Base-by-base conservation (phyloP, 257 asterid species). In the Nicotiana tomentosiformis region DNA sequence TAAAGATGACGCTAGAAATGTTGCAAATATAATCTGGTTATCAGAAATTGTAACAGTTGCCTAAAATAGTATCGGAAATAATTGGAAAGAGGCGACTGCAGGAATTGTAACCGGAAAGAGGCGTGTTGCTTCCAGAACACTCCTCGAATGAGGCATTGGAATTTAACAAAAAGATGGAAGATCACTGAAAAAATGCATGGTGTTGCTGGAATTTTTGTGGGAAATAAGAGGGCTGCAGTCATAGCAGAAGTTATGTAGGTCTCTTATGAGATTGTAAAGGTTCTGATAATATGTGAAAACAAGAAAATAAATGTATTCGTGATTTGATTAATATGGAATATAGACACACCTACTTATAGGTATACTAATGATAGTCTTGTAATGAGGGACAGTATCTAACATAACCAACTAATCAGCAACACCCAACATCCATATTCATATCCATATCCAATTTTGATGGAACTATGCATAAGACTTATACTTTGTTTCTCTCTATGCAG, bases 401-500 rank as follows among this genome's bases (percentile, higher is more conserved):
- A 72, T 12, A 51, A 74, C 33, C 15, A 61, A 61, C 67, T 61
- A 10, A 23, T 74, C 43, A 26, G 8, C 80, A 49, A 74, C 26
- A 60, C 64, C 39, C 15, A 14, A 57, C 16, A 2, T 74, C 43
- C 15, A 14, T 49, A 11, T 58, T 4, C 32, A 20, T 51, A 72
- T 46, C 61, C 12, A 70, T 49, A 49, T 72, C 79, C 62, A 49
- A 23, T 15, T 74, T 51, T 15, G 9, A 46, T 65, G 60, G 64
- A 56, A 80, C n/a, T 69, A n/a, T 69, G 60, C 84, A 39, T 7
- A 56, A 80, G 77, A 80, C 26, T 20, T 46, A 56, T 67, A 80
- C n/a, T 64, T 46, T 30, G 26, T 55, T 62, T 65, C 4, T 29
- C 20, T 80, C 64, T 43, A 64, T 90, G 90, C 96, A 96, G 99